Conservation (phyloP, 2,329 filamentous ascomycete genomes). For the Colletotrichum sublineola region DNA sequence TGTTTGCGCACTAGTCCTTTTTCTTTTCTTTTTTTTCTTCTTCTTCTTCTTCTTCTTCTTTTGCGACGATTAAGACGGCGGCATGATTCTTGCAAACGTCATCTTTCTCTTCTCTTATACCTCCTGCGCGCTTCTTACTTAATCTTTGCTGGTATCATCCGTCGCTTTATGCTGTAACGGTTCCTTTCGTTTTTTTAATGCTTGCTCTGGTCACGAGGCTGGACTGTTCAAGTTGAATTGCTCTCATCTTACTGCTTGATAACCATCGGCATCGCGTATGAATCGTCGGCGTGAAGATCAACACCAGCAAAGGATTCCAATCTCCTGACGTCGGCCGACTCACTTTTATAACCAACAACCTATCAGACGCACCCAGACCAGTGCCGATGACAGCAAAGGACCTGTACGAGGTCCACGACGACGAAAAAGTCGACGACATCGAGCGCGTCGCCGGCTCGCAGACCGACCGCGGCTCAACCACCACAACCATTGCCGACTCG, state of each 20-base stretch:
- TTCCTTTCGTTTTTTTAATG: neutral
- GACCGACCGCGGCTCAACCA: slow-evolving; percentile 18
- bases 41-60: neutral
- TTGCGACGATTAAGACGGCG: neutral
- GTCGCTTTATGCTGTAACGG: no score
- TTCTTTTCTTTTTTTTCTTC: neutral
- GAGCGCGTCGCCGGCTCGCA: slow-evolving; percentile 31
- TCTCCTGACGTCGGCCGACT: neutral
- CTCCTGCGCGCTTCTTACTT: neutral
- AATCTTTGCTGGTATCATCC: neutral
- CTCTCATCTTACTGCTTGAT: neutral
- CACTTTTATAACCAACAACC: neutral
- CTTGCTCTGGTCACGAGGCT: neutral
- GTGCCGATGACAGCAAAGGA: slow-evolving; percentile 29
- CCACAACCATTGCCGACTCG: slow-evolving; percentile 29
- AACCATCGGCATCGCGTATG: neutral
- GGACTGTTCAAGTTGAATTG: neutral
- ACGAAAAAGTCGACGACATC: slow-evolving; percentile 37
- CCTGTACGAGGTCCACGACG: slow-evolving; percentile 25
- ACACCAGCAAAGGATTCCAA: neutral
- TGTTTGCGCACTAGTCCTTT: neutral
- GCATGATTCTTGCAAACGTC: neutral
- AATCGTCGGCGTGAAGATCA: neutral
- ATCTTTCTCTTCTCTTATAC: neutral
- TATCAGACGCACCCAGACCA: no score